phyloP scores from a whole-genome alignment of 2,329 filamentous ascomycete genomes.

The Calonectria leucothoes region DNA sequence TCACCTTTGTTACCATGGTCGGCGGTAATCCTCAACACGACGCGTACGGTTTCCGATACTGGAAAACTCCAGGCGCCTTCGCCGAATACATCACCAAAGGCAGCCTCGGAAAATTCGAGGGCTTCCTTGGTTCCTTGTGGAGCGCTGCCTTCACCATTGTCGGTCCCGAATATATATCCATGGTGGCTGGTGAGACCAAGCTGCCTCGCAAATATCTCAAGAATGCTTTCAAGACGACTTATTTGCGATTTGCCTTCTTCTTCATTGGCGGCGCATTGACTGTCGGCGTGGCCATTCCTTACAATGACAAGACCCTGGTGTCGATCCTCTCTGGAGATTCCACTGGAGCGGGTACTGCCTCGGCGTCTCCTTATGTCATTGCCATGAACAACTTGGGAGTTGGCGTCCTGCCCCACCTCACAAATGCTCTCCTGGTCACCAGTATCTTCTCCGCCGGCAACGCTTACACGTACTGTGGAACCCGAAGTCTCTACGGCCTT shows the following conservation, averaged over 20 bases:
- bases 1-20: conserved; percentile 27
- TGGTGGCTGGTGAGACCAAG: conserved; percentile 28
- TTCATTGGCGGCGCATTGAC: conserved; percentile 42
- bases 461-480: conserved; percentile 62
- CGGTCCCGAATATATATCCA: conserved; percentile 71
- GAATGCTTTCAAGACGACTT: conserved; percentile 30
- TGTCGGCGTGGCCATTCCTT: conserved; percentile 73
- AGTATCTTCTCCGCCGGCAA: conserved; percentile 58
- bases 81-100: conserved; percentile 24
- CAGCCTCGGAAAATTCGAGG: conserved; percentile 24
- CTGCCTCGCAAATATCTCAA: conserved; percentile 27
- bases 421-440: conserved; percentile 61
- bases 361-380: conserved; percentile 71
- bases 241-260: conserved; percentile 27
- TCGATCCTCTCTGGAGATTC: conserved; percentile 55
- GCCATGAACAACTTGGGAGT: conserved; percentile 67
- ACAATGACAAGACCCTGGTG: conserved; percentile 67
- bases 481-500: conserved; percentile 60
- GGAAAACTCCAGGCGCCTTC: conserved; percentile 25
- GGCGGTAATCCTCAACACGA: conserved; percentile 26
- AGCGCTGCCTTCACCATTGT: conserved; percentile 64
- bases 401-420: conserved; percentile 62
- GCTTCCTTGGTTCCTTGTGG: conserved; percentile 25
- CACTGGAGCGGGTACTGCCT: conserved; percentile 54
- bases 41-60: conserved; percentile 30